phyloP scores from a whole-genome alignment of 2,329 filamentous ascomycete genomes.

The Penicillium sp. region DNA sequence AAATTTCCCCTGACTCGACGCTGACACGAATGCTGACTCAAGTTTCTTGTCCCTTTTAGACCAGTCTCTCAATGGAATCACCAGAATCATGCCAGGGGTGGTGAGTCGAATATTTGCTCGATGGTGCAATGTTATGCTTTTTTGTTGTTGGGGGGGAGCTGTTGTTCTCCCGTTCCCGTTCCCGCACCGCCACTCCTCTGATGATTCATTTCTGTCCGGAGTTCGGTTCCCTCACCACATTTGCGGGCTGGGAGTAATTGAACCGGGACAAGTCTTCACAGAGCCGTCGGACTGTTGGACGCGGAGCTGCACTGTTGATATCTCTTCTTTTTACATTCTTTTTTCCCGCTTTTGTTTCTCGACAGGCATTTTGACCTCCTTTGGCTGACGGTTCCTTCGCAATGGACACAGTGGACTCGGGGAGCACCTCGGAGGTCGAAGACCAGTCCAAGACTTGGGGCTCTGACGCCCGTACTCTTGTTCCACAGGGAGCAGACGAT shows the following conservation, averaged over 20 bases:
- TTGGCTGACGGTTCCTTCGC: slow-evolving; percentile 27
- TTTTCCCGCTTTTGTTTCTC: neutral
- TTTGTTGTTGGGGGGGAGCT: neutral
- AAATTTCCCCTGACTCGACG: neutral
- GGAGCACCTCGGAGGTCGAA: slow-evolving; percentile 38
- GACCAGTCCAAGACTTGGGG: slow-evolving; percentile 38
- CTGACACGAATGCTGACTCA: neutral
- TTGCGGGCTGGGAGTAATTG: slow-evolving; percentile 1
- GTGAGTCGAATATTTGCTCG: slow-evolving; percentile 29
- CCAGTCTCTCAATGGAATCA: slow-evolving; percentile 21
- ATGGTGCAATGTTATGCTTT: slow-evolving; percentile 25
- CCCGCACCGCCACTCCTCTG: slow-evolving; percentile 29
- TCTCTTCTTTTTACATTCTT: no score
- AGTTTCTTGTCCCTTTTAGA: slow-evolving; percentile 9
- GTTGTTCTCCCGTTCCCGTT: slow-evolving; percentile 4
- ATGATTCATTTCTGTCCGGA: slow-evolving; percentile 21
- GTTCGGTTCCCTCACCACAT: neutral
- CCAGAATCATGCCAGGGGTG: slow-evolving; percentile 26
- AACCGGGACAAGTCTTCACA: neutral
- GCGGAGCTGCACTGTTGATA: neutral
- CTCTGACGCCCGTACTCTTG: slow-evolving; percentile 31
- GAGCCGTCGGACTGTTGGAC: neutral
- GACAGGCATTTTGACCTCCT: neutral
- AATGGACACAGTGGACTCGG: slow-evolving; percentile 42
- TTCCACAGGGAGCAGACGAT: slow-evolving; percentile 21